Evolutionary conservation across 1,284 basidiomycete genomes (phyloP).

Genomic region (Ustilago xerochloae): DNA sequence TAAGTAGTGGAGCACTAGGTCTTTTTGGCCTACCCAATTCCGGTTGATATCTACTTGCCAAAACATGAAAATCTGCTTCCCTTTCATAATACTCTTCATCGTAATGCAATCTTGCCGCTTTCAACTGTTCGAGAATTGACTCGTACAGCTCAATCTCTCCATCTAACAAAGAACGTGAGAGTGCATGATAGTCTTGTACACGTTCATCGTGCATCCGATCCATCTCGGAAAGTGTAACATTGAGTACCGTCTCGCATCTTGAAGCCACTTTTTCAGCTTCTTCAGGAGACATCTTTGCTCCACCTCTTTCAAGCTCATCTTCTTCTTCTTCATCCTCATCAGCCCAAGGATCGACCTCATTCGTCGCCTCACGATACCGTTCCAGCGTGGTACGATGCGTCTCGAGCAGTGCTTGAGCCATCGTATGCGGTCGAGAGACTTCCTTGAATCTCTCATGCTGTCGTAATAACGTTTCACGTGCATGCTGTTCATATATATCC

Average conservation of each 20-base stretch:
- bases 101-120: conserved; percentile 32
- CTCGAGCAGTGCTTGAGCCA: conserved; percentile 78
- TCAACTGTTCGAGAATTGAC: conserved; percentile 34
- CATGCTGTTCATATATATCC: conserved; percentile 81
- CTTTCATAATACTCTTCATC: conserved; percentile 41
- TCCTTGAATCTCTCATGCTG: conserved; percentile 81
- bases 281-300: not conserved
- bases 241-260: conserved; percentile 85
- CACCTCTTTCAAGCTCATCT: no score
- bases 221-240: conserved; percentile 87
- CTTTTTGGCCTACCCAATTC: conserved; percentile 28
- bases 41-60: conserved; percentile 21
- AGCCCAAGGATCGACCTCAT: conserved; percentile 11
- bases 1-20: conserved; percentile 18
- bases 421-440: conserved; percentile 77
- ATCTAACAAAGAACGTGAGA: conserved; percentile 46
- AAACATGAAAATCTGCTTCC: conserved; percentile 20
- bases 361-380: conserved; percentile 69
- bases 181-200: conserved; percentile 51
- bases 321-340: not conserved
- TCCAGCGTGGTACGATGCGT: conserved; percentile 73
- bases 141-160: conserved; percentile 55
- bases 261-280: conserved; percentile 72
- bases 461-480: conserved; percentile 76
- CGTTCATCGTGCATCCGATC: conserved; percentile 70